Conservation (phyloP, 2,329 filamentous ascomycete genomes). For the Mariannaea elegans region DNA sequence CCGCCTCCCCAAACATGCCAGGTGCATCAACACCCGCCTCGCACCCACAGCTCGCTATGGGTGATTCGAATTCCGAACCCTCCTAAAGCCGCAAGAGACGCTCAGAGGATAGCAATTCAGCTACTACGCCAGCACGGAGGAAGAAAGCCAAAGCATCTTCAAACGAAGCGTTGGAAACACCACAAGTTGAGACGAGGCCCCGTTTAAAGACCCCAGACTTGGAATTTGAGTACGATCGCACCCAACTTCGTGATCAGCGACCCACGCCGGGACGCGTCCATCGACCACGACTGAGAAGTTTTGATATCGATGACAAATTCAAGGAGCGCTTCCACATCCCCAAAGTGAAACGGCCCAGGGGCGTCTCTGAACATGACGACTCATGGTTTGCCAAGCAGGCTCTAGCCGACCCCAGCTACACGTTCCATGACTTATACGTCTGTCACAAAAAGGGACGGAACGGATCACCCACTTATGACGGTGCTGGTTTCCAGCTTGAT, state of each 20-base stretch:
- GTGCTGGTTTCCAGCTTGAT: slow-evolving; percentile 29
- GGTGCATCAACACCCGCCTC: neutral
- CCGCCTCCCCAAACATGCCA: neutral
- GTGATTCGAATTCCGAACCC: neutral
- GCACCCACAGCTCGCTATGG: neutral
- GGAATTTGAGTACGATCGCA: slow-evolving; percentile 27
- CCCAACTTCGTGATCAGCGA: slow-evolving; percentile 24
- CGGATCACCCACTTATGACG: slow-evolving; percentile 27
- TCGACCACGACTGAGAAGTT: neutral
- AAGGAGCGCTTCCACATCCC: slow-evolving; percentile 21
- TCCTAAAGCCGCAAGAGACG: neutral
- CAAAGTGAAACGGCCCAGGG: too few relatives aligned
- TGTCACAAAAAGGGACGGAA: slow-evolving; percentile 30
- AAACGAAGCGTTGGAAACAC: neutral
- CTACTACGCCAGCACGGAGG: neutral
- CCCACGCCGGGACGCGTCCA: slow-evolving; percentile 25
- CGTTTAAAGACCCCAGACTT: slow-evolving; percentile 17
- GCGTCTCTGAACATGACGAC: neutral
- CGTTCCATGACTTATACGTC: slow-evolving; percentile 21
- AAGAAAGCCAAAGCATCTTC: neutral
- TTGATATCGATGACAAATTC: slow-evolving; percentile 21
- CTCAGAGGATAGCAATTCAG: neutral
- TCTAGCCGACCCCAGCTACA: neutral
- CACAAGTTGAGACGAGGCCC: neutral
- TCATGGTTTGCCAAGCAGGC: neutral